Evolutionary conservation across 495 filamentous ascomycete species (phyloP).

Genomic region (Podospora pseudocomata): DNA sequence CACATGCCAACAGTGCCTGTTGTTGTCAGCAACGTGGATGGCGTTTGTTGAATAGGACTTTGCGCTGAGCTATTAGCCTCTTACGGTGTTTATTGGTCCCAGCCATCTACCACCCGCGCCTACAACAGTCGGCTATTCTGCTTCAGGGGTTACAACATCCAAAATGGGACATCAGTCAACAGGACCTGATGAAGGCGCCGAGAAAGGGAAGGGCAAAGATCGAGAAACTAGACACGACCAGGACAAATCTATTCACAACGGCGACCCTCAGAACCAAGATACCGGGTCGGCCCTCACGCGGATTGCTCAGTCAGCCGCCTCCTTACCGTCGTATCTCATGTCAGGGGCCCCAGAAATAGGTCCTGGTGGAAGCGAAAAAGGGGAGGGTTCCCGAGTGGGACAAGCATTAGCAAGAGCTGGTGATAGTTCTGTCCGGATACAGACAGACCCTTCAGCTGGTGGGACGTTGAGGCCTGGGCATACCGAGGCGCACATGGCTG

Average conservation of each 20-base stretch:
- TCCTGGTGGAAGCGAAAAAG: conserved; percentile 24
- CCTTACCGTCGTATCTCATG: conserved; percentile 25
- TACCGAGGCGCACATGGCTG: conserved; percentile 33
- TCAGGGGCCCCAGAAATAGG: conserved; percentile 15
- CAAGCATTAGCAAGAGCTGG: conserved; percentile 16
- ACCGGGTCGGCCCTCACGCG: conserved; percentile 18
- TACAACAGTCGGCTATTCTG: too few species aligned
- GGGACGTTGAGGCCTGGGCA: conserved; percentile 25
- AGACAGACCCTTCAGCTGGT: conserved; percentile 57
- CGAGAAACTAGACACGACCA: conserved; percentile 5
- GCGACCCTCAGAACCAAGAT: not conserved
- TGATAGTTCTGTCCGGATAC: conserved; percentile 28
- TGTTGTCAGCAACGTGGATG: conserved; percentile 16
- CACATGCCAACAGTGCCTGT: conserved; percentile 14
- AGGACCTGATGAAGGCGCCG: not conserved
- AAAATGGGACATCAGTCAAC: not conserved
- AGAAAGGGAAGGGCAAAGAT: conserved; percentile 25
- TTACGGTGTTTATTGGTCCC: not conserved
- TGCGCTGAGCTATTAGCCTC: not conserved
- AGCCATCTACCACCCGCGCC: not conserved
- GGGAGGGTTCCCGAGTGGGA: conserved; percentile 16
- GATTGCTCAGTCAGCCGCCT: conserved; percentile 27
- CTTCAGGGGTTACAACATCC: not conserved
- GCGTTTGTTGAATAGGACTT: conserved; percentile 9
- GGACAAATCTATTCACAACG: not conserved